phyloP scores from a whole-genome alignment of 768 basidiomycete genomes.

The Collybia sp. region DNA sequence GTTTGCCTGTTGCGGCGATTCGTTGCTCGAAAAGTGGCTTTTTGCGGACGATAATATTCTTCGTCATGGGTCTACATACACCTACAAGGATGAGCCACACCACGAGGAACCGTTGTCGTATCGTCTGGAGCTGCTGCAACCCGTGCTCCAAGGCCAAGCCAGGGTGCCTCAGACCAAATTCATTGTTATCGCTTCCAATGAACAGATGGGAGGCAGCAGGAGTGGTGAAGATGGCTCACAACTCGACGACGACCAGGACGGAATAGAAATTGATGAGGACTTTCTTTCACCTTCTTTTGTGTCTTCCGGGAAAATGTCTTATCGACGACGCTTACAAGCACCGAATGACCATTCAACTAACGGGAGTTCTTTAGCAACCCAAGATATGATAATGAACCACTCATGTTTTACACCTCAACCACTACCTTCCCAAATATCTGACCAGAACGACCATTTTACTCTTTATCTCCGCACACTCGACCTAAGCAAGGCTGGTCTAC shows the following conservation, averaged over 20 bases:
- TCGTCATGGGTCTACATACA: slow-evolving; percentile 42
- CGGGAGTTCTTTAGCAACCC: slow-evolving; percentile 2
- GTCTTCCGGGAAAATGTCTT: slow-evolving; percentile 6
- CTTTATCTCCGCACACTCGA: slow-evolving; percentile 62
- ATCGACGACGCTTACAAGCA: slow-evolving; percentile 14
- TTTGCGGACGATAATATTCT: slow-evolving; percentile 38
- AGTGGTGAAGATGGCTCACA: slow-evolving; percentile 11
- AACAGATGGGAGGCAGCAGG: slow-evolving; percentile 5
- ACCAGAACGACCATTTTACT: slow-evolving; percentile 43
- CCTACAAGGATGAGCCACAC: slow-evolving; percentile 10
- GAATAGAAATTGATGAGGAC: slow-evolving; percentile 65
- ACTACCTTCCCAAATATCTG: slow-evolving; percentile 27
- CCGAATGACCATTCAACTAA: background rate
- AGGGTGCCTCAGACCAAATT: slow-evolving; percentile 45
- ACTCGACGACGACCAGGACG: slow-evolving; percentile 26
- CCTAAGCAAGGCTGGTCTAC: slow-evolving; percentile 58
- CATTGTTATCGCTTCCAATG: slow-evolving; percentile 35
- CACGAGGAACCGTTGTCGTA: slow-evolving; percentile 26
- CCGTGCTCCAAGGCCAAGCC: slow-evolving; percentile 68
- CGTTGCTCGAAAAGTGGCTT: slow-evolving; percentile 39
- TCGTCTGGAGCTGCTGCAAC: slow-evolving; percentile 57
- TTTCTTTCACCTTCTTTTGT: slow-evolving; percentile 59
- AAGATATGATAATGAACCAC: too few species aligned
- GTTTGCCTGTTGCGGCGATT: slow-evolving; percentile 28
- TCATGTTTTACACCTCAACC: slow-evolving; percentile 21